A percentile compares a stretch with the other conserved stretches of the same genome.
phyloP scores from a whole-genome alignment of 169 alveolate species.

The Plasmodium gonderi region DNA sequence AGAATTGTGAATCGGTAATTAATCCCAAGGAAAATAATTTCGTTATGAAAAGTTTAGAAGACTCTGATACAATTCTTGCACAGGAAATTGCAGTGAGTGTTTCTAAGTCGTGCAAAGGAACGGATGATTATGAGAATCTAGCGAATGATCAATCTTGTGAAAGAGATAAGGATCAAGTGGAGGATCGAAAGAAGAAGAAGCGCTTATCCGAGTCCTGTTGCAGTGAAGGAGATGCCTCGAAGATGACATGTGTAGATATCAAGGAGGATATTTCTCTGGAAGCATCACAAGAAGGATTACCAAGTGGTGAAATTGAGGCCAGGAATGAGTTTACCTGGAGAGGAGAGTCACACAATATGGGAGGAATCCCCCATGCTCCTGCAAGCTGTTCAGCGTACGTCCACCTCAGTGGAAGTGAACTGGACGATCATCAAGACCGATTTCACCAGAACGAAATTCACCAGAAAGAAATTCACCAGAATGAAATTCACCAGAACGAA shows the following conservation, averaged over 20 bases:
- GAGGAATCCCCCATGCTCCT: not conserved
- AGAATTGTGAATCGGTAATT: no score
- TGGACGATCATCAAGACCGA: not conserved
- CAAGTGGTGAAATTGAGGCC: not conserved
- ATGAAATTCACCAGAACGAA: not conserved
- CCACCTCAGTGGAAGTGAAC: not conserved
- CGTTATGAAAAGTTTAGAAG: not conserved
- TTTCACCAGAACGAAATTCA: not conserved
- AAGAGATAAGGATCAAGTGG: not conserved
- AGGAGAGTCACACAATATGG: not conserved
- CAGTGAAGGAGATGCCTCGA: not conserved
- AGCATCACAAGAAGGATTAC: not conserved
- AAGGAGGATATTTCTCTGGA: not conserved
- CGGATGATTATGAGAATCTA: not conserved
- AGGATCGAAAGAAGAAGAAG: not conserved
- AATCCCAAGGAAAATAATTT: not conserved
- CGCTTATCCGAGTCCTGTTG: not conserved
- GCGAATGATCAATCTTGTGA: not conserved
- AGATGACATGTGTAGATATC: not conserved
- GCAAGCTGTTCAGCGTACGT: not conserved
- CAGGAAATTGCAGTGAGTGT: not conserved
- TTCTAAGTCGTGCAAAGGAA: not conserved
- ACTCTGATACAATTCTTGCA: not conserved
- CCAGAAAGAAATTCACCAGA: not conserved
- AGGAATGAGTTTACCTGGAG: not conserved